Percentiles rank a stretch among this genome's conserved stretches.
These are phyloP conservation scores for Acanthamoeba sp. DNA, from an alignment of 208 protist genomes.

Conservation along the genomic window DNA sequence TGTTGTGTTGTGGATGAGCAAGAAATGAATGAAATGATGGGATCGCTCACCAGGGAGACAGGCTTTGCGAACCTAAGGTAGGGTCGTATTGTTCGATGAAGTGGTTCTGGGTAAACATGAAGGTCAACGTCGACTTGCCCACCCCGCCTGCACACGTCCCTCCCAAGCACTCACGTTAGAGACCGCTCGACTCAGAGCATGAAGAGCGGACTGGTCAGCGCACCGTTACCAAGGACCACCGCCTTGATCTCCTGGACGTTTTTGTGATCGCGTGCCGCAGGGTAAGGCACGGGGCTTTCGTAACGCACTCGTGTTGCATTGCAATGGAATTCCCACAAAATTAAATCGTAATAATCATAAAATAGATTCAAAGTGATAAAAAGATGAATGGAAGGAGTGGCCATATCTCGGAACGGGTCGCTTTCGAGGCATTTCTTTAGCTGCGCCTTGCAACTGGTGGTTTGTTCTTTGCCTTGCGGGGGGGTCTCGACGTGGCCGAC, in stretches of 20 bases:
- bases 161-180: no score
- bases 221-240: no score
- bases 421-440: neutral
- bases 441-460: neutral
- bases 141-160: constrained; percentile 82
- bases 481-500: neutral
- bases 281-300: no score
- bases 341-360: neutral
- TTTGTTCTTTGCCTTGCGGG: neutral
- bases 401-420: constrained; percentile 8
- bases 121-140: constrained; percentile 91
- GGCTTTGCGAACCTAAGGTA: neutral
- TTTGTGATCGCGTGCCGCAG: no score
- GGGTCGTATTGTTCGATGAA: constrained; percentile 87
- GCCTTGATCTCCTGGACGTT: no score
- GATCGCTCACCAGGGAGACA: no score
- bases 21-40: neutral
- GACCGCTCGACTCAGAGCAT: no score
- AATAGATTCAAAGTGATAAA: neutral
- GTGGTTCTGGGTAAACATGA: constrained; percentile 86
- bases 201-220: no score
- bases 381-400: neutral
- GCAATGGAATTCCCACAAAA: no score
- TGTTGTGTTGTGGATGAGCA: neutral
- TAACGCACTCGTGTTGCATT: no score